Evolutionary conservation across 257 asterid species (phyloP).

Genomic region (Parsonsia alboflavescens): DNA sequence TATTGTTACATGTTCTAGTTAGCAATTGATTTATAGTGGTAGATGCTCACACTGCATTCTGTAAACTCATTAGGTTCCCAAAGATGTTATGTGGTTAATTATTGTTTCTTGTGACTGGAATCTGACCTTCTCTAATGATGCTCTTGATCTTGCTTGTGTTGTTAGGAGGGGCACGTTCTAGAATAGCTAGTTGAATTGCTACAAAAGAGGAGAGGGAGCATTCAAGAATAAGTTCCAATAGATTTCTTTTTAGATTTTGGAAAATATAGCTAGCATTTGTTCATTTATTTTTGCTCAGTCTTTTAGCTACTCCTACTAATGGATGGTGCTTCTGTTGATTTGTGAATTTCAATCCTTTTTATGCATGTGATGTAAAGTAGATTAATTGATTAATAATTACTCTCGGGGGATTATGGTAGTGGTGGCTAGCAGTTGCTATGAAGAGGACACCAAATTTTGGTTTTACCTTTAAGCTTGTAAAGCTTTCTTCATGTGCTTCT

Average conservation of each 20-base stretch:
- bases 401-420: slow-evolving; percentile 8
- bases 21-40: background rate
- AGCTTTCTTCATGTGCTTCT: slow-evolving; percentile 12
- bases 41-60: too few relatives aligned
- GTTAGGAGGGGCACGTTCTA: slow-evolving; percentile 10
- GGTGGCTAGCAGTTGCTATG: slow-evolving; percentile 38
- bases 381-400: too few relatives aligned
- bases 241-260: slow-evolving; percentile 9
- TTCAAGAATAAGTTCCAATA: background rate
- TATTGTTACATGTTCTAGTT: background rate
- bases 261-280: background rate
- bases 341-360: background rate
- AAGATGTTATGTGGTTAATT: background rate
- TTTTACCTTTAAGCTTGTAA: slow-evolving; percentile 14
- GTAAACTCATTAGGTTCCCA: too few relatives aligned
- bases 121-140: background rate
- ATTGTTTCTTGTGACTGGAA: background rate
- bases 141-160: background rate
- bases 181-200: slow-evolving; percentile 13
- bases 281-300: background rate
- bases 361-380: slow-evolving; percentile 32
- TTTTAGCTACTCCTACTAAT: background rate
- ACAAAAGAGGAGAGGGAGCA: background rate
- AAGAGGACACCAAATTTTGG: slow-evolving; percentile 27
- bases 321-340: background rate